Conservation (phyloP, 2,329 filamentous ascomycete species). For the Trichophyton schoenleinii region DNA sequence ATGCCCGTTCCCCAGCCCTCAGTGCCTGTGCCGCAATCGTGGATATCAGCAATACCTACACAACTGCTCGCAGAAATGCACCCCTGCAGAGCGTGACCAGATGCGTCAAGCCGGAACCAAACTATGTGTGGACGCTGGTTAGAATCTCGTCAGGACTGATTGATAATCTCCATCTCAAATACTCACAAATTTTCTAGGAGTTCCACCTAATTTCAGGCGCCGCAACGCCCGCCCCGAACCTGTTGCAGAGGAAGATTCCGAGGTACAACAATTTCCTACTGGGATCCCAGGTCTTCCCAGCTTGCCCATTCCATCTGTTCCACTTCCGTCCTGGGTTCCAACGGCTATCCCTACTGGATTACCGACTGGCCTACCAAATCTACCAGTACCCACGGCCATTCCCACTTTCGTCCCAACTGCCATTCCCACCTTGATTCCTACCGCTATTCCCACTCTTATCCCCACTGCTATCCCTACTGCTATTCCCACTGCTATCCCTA, state of each 20-base stretch:
- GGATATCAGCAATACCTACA: constrained; percentile 7
- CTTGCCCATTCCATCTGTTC: not conserved
- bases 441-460: not conserved
- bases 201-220: not conserved
- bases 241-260: not conserved
- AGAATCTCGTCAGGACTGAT: not conserved
- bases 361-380: not conserved
- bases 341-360: not conserved
- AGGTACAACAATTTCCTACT: constrained; percentile 26
- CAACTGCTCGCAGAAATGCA: constrained; percentile 8
- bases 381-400: not conserved
- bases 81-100: constrained; percentile 4
- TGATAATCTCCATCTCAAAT: not conserved
- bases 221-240: not conserved
- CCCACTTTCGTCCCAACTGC: constrained; percentile 7
- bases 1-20: constrained; percentile 2
- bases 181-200: not conserved
- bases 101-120: constrained; percentile 7
- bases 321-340: not conserved
- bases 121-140: constrained; percentile 9
- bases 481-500: not conserved
- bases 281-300: not conserved
- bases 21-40: constrained; percentile 10
- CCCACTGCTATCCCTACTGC: not conserved
- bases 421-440: constrained; percentile 11